Base-by-base conservation (phyloP, 2,329 filamentous ascomycete species). In the Colletotrichum sp. region DNA sequence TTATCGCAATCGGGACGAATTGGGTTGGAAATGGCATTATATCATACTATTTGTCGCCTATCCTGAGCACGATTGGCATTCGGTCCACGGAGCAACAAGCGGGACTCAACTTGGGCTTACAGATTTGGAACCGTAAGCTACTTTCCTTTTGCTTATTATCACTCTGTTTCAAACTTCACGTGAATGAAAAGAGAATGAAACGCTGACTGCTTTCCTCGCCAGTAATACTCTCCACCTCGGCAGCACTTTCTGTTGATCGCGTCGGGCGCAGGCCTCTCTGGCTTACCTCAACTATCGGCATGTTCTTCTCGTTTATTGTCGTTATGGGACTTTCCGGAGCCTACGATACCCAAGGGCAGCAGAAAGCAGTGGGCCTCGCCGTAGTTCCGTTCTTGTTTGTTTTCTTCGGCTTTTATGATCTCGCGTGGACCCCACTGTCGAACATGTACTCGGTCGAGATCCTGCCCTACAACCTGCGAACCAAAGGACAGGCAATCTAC, bases 361-460 rank as follows among this genome's bases (percentile, higher is more conserved):
- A 78, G 8, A 75, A 79, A 13, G 76, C 75, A 12, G 80, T 79
- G 6, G 81, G 80, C 4, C 76, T 69, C 8, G 79, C 78, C 1
- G 83, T 85, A 1, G 80, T 87, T 4, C 80, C 80, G 1, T 84
- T 84, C 24, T 80, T 87, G 5, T 87, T 87, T 39, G 81, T 85
- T 13, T 86, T 82, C 13, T 85, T 83, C 67, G 82, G 82, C 65
- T 83, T 82, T 72, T 86, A 85, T 52, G 82, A 82, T 28, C 82
- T 86, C 62, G 83, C 81, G 2, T 85, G 81, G 74, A 83, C 81
- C 1, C 82, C 83, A 1, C 79, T 86, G 0, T 80, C 84, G 0
- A 75, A 83, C 18, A 79, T 81, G 0, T 82, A 82, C 12, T 77
- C 77, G 0, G 78, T 80, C 10, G 81, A 83, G 72, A 82, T 83